Base-by-base conservation (phyloP, 192 early-diverging fungal genomes). In the Entophlyctis luteolus region DNA sequence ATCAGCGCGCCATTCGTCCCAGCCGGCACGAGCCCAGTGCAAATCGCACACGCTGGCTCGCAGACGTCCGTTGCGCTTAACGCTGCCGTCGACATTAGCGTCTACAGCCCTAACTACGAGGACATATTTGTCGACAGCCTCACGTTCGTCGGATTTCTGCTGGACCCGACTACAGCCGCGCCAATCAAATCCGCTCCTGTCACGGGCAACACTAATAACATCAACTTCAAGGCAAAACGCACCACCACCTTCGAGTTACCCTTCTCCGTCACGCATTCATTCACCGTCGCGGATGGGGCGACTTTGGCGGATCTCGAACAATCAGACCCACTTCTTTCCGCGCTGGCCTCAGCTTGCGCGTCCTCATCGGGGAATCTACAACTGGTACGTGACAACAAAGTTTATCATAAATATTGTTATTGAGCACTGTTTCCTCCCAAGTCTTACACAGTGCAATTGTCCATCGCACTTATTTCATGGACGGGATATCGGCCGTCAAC, bases 41-140 rank as follows among this genome's bases (percentile, higher is more conserved):
- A 62, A 31, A 20, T 39, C 39, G 32, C 50, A n/a, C n/a, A 18
- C 8, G 10, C 52, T 31, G 25, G 25, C 10, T 23, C 16, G 22
- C 54, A 38, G 34, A 29, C 33, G 25, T 42, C 50, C 10, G 20
- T 70, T 18, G 48, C 23, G 4, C 18, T 70, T 6, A 62, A 59
- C 33, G 20, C 62, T 27, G 55, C 46, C 5, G 55, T 57, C 1
- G 59, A 70, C 39, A 47, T 70, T 6, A 25, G n/a, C 5, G 68
- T 62, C 23, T 70, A 35, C 38, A 31, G 22, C 20, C 68, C 68
- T 18, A 70, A 70, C 35, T 62, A 70, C 39, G 49, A 16, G 6
- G 68, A 70, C 33, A 57, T 70, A 53, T 62, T 35, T 20, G 68
- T 70, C 23, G 28, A 62, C 47, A 37, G 14, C 18, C 27, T 70